These are phyloP conservation scores for Atalantia buxifolia DNA, from an alignment of 345 rosid species.

Conservation along the genomic window DNA sequence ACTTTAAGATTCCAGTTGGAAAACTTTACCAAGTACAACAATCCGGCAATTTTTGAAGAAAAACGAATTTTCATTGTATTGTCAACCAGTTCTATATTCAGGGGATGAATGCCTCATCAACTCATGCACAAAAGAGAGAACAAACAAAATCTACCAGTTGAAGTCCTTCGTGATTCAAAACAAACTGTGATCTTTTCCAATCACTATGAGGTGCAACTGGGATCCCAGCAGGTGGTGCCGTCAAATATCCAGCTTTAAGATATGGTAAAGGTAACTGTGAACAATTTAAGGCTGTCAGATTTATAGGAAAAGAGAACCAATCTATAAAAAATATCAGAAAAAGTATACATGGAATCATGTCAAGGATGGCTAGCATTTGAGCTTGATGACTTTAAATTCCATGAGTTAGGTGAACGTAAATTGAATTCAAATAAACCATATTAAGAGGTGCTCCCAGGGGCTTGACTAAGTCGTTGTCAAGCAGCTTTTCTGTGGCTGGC, in stretches of 20 bases:
- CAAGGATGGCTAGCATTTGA: not conserved
- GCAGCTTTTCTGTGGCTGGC: too few relatives aligned
- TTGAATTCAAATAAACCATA: not conserved
- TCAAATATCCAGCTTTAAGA: slow-evolving; percentile 80
- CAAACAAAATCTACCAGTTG: slow-evolving; percentile 52
- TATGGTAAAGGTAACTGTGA: slow-evolving; percentile 84
- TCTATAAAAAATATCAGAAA: not conserved
- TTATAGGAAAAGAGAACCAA: not conserved
- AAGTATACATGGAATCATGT: not conserved
- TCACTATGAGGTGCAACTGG: slow-evolving; percentile 84
- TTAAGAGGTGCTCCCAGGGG: not conserved
- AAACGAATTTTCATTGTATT: not conserved
- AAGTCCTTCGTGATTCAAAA: slow-evolving; percentile 83
- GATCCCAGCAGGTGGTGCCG: slow-evolving; percentile 75
- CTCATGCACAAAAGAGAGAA: not conserved
- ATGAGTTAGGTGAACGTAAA: not conserved
- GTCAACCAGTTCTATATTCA: not conserved
- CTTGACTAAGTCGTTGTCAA: too few relatives aligned
- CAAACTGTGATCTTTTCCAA: slow-evolving; percentile 77
- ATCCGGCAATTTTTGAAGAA: not conserved
- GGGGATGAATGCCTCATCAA: not conserved
- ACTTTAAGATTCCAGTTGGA: not conserved
- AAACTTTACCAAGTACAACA: not conserved
- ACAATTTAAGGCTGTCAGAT: slow-evolving; percentile 20
- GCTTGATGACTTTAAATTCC: not conserved